Evolutionary conservation across 352 stramenopile genomes (phyloP).

Genomic region (Phytophthora aleatoria): DNA sequence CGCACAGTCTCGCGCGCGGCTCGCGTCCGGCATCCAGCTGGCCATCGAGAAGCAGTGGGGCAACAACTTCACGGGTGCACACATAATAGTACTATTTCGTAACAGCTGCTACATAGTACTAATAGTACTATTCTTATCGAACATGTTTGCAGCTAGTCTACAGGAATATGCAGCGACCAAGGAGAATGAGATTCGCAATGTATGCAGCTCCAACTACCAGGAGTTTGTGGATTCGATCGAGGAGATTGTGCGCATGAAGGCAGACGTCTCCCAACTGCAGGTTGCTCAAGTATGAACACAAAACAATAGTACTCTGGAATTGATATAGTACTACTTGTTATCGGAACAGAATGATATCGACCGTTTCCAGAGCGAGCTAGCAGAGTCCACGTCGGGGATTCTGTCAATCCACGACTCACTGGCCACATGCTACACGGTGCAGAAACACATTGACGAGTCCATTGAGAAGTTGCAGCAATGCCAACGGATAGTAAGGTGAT

Average conservation of each 20-base stretch:
- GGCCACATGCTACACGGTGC: conserved; percentile 58
- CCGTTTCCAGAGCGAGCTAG: conserved; percentile 65
- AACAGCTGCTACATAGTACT: not conserved
- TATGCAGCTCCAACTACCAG: conserved; percentile 80
- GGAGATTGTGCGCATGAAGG: conserved; percentile 84
- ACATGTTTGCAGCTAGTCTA: conserved; percentile 44
- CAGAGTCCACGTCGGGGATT: conserved; percentile 50
- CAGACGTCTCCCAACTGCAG: conserved; percentile 70
- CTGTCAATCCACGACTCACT: conserved; percentile 64
- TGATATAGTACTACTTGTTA: conserved; percentile 13
- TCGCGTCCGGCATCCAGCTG: conserved; percentile 76
- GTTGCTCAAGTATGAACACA: conserved; percentile 16
- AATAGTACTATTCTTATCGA: not conserved
- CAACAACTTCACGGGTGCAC: conserved; percentile 70
- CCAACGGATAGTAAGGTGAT: conserved; percentile 62
- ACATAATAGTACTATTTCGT: conserved; percentile 5
- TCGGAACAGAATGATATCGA: conserved; percentile 58
- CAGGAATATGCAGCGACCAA: conserved; percentile 64
- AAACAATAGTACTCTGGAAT: not conserved
- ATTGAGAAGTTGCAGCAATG: conserved; percentile 85
- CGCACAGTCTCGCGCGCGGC: conserved; percentile 68
- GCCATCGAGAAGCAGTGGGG: conserved; percentile 84
- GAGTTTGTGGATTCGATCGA: conserved; percentile 86
- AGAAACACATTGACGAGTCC: conserved; percentile 75
- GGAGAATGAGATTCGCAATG: conserved; percentile 75